Percentiles rank a stretch among this genome's conserved stretches.
These are phyloP conservation scores for Myxozyma lipomycoides DNA, from an alignment of 805 yeast genomes.

Conservation along the genomic window DNA sequence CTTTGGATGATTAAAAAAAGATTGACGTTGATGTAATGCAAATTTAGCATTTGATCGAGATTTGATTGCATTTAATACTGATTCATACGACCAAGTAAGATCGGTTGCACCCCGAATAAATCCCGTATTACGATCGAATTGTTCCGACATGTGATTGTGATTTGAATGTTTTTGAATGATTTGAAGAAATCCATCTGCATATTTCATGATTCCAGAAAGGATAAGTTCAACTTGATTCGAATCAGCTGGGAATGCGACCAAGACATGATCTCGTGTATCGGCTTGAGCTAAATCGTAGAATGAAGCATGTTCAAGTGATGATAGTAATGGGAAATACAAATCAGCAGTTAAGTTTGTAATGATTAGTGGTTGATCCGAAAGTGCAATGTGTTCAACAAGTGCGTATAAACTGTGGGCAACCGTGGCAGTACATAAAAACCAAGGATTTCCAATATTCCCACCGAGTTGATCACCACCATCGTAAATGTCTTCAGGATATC, in stretches of 20 bases:
- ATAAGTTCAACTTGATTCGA: conserved; percentile 10
- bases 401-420: conserved; percentile 37
- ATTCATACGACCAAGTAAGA: conserved; percentile 87
- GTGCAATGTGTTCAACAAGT: conserved; percentile 33
- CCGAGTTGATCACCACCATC: conserved; percentile 49
- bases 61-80: conserved; percentile 64
- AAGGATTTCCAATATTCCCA: conserved; percentile 80
- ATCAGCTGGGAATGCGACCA: conserved; percentile 9
- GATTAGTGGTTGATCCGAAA: conserved; percentile 10
- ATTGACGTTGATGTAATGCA: conserved; percentile 3
- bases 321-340: conserved; percentile 24
- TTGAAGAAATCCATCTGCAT: conserved; percentile 49
- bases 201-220: conserved; percentile 33
- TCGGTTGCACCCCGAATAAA: conserved; percentile 82
- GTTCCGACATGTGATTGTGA: conserved; percentile 72
- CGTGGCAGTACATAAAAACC: conserved; percentile 61
- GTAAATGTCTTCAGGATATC: conserved; percentile 90
- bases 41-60: conserved; percentile 12
- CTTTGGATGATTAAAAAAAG: background rate
- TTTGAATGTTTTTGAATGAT: conserved; percentile 49
- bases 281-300: conserved; percentile 6
- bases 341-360: conserved; percentile 22
- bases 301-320: conserved; percentile 12
- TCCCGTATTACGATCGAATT: conserved; percentile 76
- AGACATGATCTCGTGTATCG: background rate